Conservation (phyloP, 345 rosid species). For the Hibiscus syriacus region DNA sequence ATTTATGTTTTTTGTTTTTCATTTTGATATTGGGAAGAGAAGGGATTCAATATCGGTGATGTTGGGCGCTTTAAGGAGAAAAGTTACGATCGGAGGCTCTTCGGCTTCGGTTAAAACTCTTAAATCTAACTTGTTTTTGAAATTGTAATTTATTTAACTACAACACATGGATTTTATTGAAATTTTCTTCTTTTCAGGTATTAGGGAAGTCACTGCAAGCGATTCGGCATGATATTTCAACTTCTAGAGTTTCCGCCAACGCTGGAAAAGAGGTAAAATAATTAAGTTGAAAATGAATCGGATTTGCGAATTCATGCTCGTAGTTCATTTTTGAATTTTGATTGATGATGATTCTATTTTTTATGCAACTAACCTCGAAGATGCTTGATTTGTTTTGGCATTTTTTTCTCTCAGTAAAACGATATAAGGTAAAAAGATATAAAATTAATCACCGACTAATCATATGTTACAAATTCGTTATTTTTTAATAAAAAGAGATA, state of each 20-base stretch:
- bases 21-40: neutral
- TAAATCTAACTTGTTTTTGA: neutral
- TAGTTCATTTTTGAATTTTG: too few species aligned
- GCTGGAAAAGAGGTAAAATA: slow-evolving; percentile 36
- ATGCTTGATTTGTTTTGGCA: neutral
- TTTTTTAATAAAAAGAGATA: too few species aligned
- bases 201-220: slow-evolving; percentile 33
- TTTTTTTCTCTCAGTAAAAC: neutral
- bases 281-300: neutral
- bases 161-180: neutral
- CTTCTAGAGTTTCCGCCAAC: slow-evolving; percentile 32
- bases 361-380: neutral
- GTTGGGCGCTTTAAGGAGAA: slow-evolving; percentile 37
- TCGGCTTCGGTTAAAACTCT: slow-evolving; percentile 32
- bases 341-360: neutral
- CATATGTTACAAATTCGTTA: too few species aligned
- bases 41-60: slow-evolving; percentile 22
- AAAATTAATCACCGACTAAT: too few species aligned
- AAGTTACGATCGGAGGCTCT: slow-evolving; percentile 35
- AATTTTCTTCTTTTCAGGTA: slow-evolving; percentile 24
- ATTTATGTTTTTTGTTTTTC: neutral
- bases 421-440: neutral
- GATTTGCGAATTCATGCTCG: neutral
- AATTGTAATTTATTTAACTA: neutral
- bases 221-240: slow-evolving; percentile 29